Percentiles rank a stretch among this genome's conserved stretches.
These are phyloP conservation scores for Epithemia pelagica DNA, from an alignment of 108 stramenopile species.

Conservation along the genomic window DNA sequence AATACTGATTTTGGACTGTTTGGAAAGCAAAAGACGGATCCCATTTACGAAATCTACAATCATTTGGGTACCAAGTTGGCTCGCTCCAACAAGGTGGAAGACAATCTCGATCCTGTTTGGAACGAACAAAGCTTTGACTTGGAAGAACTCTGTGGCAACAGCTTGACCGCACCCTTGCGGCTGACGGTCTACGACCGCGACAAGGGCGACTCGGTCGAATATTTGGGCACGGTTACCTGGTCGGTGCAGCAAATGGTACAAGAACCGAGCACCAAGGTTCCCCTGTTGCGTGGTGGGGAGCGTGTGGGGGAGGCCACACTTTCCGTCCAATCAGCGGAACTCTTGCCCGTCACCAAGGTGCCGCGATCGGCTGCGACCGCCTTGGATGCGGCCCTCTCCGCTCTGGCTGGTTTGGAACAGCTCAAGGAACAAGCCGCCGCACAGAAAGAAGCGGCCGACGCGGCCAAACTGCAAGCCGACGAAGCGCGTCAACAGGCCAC, in stretches of 20 bases:
- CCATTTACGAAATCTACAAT: neutral
- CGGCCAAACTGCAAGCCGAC: neutral
- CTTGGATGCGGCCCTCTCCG: neutral
- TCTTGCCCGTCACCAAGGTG: neutral
- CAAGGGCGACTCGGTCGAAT: constrained; percentile 50
- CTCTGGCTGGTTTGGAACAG: neutral
- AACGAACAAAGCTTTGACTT: neutral
- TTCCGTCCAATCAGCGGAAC: neutral
- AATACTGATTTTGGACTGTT: neutral
- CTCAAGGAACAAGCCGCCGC: neutral
- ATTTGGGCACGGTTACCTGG: constrained; percentile 88
- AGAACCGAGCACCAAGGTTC: neutral
- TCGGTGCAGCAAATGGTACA: neutral
- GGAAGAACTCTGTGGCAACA: neutral
- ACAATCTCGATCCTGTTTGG: neutral
- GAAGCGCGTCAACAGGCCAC: neutral
- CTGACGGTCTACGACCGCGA: neutral
- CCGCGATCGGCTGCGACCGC: neutral
- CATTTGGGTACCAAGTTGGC: neutral
- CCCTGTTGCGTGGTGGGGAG: neutral
- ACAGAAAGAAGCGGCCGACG: neutral
- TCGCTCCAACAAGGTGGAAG: neutral
- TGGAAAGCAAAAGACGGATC: neutral
- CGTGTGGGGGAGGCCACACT: neutral
- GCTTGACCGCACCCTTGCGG: neutral